Percentiles rank a stretch among this genome's conserved stretches.
Evolutionary conservation across 2,329 filamentous ascomycete genomes (phyloP).

Genomic region (Zelopaecilomyces penicillatus): DNA sequence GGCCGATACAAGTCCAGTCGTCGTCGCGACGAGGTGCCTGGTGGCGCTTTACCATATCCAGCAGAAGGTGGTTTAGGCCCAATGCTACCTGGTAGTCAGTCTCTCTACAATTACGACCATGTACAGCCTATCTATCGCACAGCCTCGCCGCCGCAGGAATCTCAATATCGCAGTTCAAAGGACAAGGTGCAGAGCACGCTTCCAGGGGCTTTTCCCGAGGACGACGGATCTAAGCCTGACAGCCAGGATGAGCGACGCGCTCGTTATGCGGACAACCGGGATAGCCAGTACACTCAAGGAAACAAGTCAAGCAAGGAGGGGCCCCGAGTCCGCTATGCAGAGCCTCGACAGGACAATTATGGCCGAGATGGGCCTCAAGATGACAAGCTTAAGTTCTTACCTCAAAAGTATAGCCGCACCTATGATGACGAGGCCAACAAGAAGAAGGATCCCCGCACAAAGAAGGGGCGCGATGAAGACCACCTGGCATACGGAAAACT

Average conservation of each 20-base stretch:
- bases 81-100: constrained; percentile 29
- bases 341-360: constrained; percentile 12
- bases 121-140: constrained; percentile 24
- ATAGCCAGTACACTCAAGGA: constrained; percentile 11
- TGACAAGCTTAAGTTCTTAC: constrained; percentile 36
- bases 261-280: constrained; percentile 18
- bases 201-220: constrained; percentile 27
- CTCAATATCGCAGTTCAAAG: constrained; percentile 29
- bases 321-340: constrained; percentile 11
- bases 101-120: constrained; percentile 33
- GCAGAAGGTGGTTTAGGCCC: constrained; percentile 28
- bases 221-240: constrained; percentile 15
- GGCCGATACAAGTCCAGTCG: constrained; percentile 23
- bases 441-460: constrained; percentile 16
- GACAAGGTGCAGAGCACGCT: constrained; percentile 22
- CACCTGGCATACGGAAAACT: constrained; percentile 43
- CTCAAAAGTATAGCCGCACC: constrained; percentile 38
- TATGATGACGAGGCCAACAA: constrained; percentile 18
- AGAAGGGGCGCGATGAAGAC: constrained; percentile 28
- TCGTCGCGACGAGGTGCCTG: constrained; percentile 24
- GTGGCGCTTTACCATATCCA: constrained; percentile 29
- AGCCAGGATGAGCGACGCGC: constrained; percentile 12
- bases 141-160: constrained; percentile 25
- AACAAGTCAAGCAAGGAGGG: constrained; percentile 13
- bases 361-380: constrained; percentile 19